These are phyloP conservation scores for Penicillium aurantiogriseum DNA, from an alignment of 2,329 filamentous ascomycete species.

Conservation along the genomic window DNA sequence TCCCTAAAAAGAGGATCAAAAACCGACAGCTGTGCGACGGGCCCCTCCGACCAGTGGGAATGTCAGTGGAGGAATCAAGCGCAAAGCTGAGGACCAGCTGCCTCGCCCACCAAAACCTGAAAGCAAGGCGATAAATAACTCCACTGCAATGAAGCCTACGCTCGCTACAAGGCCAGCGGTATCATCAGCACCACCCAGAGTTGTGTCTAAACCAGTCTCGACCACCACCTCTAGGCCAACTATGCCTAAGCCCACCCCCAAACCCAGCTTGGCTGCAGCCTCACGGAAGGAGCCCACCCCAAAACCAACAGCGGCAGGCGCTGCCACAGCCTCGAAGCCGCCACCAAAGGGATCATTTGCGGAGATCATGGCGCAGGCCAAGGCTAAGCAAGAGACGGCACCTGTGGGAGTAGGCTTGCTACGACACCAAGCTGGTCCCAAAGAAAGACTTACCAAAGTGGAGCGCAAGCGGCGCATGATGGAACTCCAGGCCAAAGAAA, in stretches of 20 bases:
- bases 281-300: conserved; percentile 17
- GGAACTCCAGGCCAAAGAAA: conserved; percentile 44
- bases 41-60: conserved; percentile 20
- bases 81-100: conserved; percentile 45
- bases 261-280: conserved; percentile 19
- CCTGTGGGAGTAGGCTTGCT: conserved; percentile 51
- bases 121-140: conserved; percentile 20
- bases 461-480: conserved; percentile 50
- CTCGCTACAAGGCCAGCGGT: conserved; percentile 18
- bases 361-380: conserved; percentile 59
- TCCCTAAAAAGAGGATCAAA: conserved; percentile 25
- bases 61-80: conserved; percentile 34
- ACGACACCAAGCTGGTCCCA: conserved; percentile 55
- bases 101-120: conserved; percentile 29
- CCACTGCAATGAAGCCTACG: conserved; percentile 16
- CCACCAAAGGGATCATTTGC: conserved; percentile 60
- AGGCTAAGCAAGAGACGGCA: conserved; percentile 51
- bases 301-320: conserved; percentile 6
- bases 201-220: conserved; percentile 15
- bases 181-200: conserved; percentile 22
- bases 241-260: conserved; percentile 21
- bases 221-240: conserved; percentile 5
- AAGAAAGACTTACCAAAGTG: conserved; percentile 56
- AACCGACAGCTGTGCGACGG: conserved; percentile 17
- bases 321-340: conserved; percentile 36